Percentiles rank a stretch among this genome's conserved stretches.
Conservation (phyloP, 768 basidiomycete genomes). For the Naganishia randhawae region DNA sequence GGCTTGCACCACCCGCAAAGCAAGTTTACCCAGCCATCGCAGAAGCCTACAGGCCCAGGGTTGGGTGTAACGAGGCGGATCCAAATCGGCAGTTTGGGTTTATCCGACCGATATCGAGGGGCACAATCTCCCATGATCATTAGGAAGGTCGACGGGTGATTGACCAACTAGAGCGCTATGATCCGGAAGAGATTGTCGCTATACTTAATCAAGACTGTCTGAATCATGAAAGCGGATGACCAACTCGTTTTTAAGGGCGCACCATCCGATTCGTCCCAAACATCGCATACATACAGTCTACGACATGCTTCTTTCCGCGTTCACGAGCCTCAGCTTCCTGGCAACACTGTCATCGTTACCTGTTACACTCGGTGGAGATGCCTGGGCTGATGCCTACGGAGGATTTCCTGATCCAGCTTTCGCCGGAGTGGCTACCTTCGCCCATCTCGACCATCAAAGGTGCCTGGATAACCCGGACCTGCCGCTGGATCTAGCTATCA, state of each 20-base stretch:
- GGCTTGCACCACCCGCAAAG: too few relatives aligned
- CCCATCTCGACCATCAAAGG: conserved; percentile 69
- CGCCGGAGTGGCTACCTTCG: conserved; percentile 76
- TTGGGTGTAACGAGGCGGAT: too few relatives aligned
- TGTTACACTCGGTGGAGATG: background rate
- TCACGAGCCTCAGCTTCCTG: background rate
- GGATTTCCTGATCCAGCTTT: conserved; percentile 67
- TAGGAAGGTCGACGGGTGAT: background rate
- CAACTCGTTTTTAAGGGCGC: background rate
- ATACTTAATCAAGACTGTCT: background rate
- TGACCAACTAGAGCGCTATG: background rate
- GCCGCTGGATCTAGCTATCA: conserved; percentile 69
- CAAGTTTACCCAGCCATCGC: too few relatives aligned
- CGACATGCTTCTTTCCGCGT: conserved; percentile 1
- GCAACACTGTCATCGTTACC: background rate
- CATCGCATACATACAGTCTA: background rate
- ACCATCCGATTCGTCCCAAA: background rate
- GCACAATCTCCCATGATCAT: background rate
- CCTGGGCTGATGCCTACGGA: conserved; percentile 61
- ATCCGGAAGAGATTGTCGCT: background rate
- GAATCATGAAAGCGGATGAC: background rate
- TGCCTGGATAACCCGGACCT: conserved; percentile 61
- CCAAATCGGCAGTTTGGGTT: background rate
- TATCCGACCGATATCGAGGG: background rate
- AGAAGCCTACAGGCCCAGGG: too few relatives aligned